phyloP scores from a whole-genome alignment of 257 asterid genomes.

The Eucommia ulmoides region DNA sequence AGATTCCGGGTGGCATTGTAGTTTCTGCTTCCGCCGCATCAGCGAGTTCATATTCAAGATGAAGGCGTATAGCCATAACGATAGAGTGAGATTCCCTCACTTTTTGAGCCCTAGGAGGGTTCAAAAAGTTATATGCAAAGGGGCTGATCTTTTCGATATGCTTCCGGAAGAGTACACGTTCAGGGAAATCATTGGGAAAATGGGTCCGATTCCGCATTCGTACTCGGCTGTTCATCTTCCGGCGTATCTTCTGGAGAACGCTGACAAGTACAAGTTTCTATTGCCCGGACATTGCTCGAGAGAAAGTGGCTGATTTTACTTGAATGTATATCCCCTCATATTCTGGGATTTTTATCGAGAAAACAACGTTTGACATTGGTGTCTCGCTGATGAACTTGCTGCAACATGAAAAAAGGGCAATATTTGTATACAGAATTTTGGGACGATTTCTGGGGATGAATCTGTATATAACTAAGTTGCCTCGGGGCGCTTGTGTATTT shows the following conservation, averaged over 20 bases:
- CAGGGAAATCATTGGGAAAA: slow-evolving; percentile 9
- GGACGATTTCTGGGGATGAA: not conserved
- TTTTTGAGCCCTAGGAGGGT: not conserved
- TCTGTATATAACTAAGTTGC: not conserved
- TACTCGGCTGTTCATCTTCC: not conserved
- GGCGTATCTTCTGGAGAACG: not conserved
- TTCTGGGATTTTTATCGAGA: not conserved
- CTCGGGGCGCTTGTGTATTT: not conserved
- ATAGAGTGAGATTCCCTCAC: not conserved
- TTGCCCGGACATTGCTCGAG: not conserved
- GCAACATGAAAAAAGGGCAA: not conserved
- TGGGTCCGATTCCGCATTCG: slow-evolving; percentile 12
- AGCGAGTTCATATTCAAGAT: not conserved
- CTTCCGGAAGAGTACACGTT: slow-evolving; percentile 3
- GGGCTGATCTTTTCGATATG: not conserved
- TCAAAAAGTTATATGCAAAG: not conserved
- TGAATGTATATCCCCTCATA: not conserved
- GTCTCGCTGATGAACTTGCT: not conserved
- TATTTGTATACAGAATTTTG: not conserved
- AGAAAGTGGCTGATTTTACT: not conserved
- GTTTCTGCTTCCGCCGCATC: slow-evolving; percentile 5
- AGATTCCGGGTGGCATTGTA: slow-evolving; percentile 8
- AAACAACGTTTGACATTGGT: not conserved
- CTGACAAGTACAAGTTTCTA: not conserved
- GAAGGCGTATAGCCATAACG: not conserved